Base-by-base conservation (phyloP, 2,329 filamentous ascomycete genomes). In the Zopfia rhizophila region DNA sequence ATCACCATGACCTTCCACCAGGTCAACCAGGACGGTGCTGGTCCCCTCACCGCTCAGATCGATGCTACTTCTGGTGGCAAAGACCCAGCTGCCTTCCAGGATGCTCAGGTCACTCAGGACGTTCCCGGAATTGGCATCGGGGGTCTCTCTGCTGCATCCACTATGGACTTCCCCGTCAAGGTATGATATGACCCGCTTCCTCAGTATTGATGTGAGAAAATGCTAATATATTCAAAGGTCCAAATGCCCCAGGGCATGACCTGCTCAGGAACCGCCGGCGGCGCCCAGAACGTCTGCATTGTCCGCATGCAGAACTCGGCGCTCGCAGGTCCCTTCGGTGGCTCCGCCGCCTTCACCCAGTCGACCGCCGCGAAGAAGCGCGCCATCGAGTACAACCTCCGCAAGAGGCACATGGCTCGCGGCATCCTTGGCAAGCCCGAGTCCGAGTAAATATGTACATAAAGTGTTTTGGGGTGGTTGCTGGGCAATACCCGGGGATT, bases 11-110 rank as follows among this genome's bases (percentile, higher is more conserved):
- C 80, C 49, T 88, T 82, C 74, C 84, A 85, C 68, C 82, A 88
- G 48, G 82, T 88, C 74, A 88, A 88, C 78, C 85, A 88, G 69
- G 85, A 88, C 58, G 85, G 85, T 16, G 86, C 85, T 0, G 86
- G 85, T 2, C 84, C 84, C 1, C 72, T 88, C 35, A 79, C 75
- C 21, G 85, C 85, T 7, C 74, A 76, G 30, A 75, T 88, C 36
- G 85, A 89, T 60, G 71, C 76, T 29, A 86, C 84, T 18, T 87
- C 84, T 2, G 84, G 83, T 23, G 86, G 85, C 41, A 83, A 79
- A 4, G 82, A 87, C 59, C 65, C 78, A 17, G 61, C 70, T 28
- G 85, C 85, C 21, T 88, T 88, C 78, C 64, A 85, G 69, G 69
- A 63, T 3, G 85, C 85, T 12, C 60, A 79, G 39, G 81, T 88